These are phyloP conservation scores for Athelia psychrophila DNA, from an alignment of 1,284 basidiomycete species.

Conservation along the genomic window DNA sequence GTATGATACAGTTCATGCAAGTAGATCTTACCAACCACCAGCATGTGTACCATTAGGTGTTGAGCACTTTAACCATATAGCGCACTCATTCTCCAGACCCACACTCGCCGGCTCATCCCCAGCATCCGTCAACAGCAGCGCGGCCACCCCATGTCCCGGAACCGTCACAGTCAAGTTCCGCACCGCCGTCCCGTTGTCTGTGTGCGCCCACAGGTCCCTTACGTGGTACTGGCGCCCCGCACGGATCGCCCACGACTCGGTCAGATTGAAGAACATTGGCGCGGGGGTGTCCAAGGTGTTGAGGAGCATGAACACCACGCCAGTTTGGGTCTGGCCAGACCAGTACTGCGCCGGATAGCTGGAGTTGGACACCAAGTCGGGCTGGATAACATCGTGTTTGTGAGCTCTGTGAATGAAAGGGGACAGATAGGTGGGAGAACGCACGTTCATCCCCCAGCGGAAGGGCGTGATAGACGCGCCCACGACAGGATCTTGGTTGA, in stretches of 20 bases:
- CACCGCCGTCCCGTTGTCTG: constrained; percentile 37
- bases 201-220: constrained; percentile 39
- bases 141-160: constrained; percentile 38
- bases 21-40: too few relatives aligned
- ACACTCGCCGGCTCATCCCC: constrained; percentile 28
- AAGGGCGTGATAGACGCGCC: constrained; percentile 41
- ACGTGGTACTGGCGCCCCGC: constrained; percentile 38
- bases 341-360: constrained; percentile 50
- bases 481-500: constrained; percentile 42
- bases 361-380: constrained; percentile 44
- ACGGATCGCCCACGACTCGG: constrained; percentile 41
- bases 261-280: constrained; percentile 37
- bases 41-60: too few relatives aligned
- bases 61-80: too few relatives aligned
- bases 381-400: constrained; percentile 23
- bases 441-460: constrained; percentile 47
- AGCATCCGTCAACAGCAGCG: constrained; percentile 35
- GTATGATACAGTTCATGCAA: too few relatives aligned
- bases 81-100: too few relatives aligned
- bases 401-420: neutral
- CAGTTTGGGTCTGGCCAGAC: constrained; percentile 48
- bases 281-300: constrained; percentile 35
- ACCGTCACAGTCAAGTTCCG: constrained; percentile 36
- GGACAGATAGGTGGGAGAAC: constrained; percentile 11
- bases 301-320: constrained; percentile 41